Evolutionary conservation across 345 rosid genomes (phyloP).

Genomic region (Geranium brycei): DNA sequence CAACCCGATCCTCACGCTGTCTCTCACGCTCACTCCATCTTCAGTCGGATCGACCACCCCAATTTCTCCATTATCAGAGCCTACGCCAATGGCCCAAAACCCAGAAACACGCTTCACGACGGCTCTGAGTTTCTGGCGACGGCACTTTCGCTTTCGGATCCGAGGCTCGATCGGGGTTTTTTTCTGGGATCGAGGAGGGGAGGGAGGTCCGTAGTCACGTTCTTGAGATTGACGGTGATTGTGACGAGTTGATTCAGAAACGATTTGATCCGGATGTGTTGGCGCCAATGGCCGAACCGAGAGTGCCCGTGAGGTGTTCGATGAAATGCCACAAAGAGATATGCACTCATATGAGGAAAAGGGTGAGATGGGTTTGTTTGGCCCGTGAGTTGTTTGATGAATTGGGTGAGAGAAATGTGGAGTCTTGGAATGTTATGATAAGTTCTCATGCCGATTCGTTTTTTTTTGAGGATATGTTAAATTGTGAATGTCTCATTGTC

Average conservation of each 20-base stretch:
- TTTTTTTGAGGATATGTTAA: constrained; percentile 32
- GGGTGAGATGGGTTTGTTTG: constrained; percentile 13
- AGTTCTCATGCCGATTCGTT: neutral
- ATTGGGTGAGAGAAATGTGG: constrained; percentile 31
- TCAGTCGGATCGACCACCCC: constrained; percentile 20
- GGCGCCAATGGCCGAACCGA: constrained; percentile 16
- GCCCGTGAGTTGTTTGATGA: constrained; percentile 31
- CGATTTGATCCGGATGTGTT: constrained; percentile 28
- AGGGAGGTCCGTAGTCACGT: constrained; percentile 26
- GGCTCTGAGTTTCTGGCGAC: constrained; percentile 20
- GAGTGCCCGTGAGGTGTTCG: constrained; percentile 27
- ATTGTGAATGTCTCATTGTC: constrained; percentile 18
- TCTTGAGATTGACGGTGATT: constrained; percentile 18
- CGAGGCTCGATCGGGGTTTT: constrained; percentile 27
- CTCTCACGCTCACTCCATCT: constrained; percentile 32
- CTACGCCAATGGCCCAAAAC: constrained; percentile 25
- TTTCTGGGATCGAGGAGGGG: constrained; percentile 22
- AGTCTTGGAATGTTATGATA: constrained; percentile 41
- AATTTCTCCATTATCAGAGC: constrained; percentile 34
- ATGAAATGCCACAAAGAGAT: constrained; percentile 23
- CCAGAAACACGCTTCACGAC: constrained; percentile 23
- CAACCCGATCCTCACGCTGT: constrained; percentile 25
- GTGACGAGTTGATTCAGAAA: constrained; percentile 25
- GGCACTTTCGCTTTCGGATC: constrained; percentile 29
- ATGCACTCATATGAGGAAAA: constrained; percentile 17